Evolutionary conservation across 2,329 filamentous ascomycete genomes (phyloP).

Genomic region (Chaetothyriales sp.): DNA sequence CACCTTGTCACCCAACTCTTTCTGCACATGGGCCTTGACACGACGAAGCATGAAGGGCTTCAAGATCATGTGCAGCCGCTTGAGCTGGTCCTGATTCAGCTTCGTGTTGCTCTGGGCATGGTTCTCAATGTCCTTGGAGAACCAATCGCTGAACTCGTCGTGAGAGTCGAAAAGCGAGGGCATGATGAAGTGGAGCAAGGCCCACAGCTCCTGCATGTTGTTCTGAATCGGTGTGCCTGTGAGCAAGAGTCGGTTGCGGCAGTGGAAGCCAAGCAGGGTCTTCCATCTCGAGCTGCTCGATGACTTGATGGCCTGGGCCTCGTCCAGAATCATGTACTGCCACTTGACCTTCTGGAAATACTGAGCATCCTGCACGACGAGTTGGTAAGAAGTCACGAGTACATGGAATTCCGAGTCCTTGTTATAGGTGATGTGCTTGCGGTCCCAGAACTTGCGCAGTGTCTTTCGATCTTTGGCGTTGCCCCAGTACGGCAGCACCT

Average conservation of each 20-base stretch:
- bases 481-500: conserved; percentile 95
- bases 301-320: conserved; percentile 97
- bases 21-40: conserved; percentile 99
- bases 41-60: conserved; percentile 99
- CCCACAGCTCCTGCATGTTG: conserved; percentile 99
- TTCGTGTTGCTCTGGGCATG: conserved; percentile 99
- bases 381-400: conserved; percentile 88
- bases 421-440: conserved; percentile 90
- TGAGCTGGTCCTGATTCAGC: conserved; percentile 93
- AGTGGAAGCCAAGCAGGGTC: conserved; percentile 82
- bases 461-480: conserved; percentile 88
- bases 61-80: conserved; percentile 93
- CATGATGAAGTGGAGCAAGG: conserved; percentile 97
- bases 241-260: conserved; percentile 79
- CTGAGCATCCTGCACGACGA: conserved; percentile 86
- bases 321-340: conserved; percentile 99
- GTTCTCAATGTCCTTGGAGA: conserved; percentile 62
- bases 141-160: conserved; percentile 39
- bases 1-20: conserved; percentile 97
- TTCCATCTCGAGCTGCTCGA: conserved; percentile 96
- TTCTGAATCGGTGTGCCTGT: conserved; percentile 98
- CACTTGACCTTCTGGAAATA: conserved; percentile 99
- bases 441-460: conserved; percentile 95
- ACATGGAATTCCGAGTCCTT: conserved; percentile 92
- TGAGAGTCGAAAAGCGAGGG: conserved; percentile 73